Evolutionary conservation across 1,284 basidiomycete species (phyloP).

Genomic region (Psilocybe mexicana): DNA sequence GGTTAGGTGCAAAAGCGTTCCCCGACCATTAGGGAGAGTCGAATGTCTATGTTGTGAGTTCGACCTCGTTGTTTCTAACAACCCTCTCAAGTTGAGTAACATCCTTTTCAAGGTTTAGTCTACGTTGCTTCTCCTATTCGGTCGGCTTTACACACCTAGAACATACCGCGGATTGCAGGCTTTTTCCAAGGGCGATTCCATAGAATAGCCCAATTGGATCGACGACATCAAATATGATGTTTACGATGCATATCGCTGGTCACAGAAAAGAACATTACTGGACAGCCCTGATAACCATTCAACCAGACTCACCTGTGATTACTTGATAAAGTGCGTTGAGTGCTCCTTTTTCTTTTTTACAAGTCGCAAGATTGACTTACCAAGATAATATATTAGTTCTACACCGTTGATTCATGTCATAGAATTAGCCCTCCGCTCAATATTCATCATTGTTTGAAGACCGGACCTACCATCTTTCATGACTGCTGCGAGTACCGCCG

Average conservation of each 20-base stretch:
- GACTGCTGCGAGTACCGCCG: slow-evolving; percentile 2
- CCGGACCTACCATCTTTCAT: slow-evolving; percentile 12
- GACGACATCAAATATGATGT: slow-evolving; percentile 8
- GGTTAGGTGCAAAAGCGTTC: neutral
- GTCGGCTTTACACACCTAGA: slow-evolving; percentile 8
- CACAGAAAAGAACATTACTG: neutral
- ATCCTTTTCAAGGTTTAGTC: slow-evolving; percentile 1
- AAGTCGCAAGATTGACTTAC: slow-evolving; percentile 1
- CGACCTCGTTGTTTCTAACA: slow-evolving; percentile 3
- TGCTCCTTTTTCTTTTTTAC: neutral
- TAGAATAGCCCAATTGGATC: slow-evolving; percentile 4
- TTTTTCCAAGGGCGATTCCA: slow-evolving; percentile 6
- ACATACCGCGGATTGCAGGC: slow-evolving; percentile 12
- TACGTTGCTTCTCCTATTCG: neutral
- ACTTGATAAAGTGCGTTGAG: slow-evolving; percentile 1
- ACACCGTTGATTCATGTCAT: neutral
- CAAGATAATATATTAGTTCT: slow-evolving; percentile 17
- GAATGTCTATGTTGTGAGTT: neutral
- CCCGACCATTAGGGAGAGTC: neutral
- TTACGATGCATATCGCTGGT: slow-evolving; percentile 7
- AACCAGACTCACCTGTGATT: slow-evolving; percentile 4
- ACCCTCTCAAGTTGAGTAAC: slow-evolving; percentile 16
- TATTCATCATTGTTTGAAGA: neutral
- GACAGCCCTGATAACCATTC: neutral
- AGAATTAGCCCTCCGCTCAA: neutral